A percentile compares a stretch with the other conserved stretches of the same genome.
phyloP scores from a whole-genome alignment of 1,139 yeast genomes.

The Hansenula anomala region DNA sequence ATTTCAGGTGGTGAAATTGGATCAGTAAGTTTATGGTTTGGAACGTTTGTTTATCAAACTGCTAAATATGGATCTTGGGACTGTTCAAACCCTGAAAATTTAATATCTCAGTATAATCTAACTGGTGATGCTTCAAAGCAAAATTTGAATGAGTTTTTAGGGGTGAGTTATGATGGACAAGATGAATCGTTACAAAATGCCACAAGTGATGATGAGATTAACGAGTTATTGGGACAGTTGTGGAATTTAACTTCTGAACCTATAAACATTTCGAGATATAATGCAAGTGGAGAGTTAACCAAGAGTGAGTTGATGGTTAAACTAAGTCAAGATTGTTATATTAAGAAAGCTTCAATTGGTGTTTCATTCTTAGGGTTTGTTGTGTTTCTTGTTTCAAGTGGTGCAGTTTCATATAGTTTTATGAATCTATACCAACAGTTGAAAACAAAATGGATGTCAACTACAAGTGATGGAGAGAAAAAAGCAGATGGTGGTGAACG shows the following conservation, averaged over 20 bases:
- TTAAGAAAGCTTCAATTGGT: conserved; percentile 9
- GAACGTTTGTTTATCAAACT: conserved; percentile 8
- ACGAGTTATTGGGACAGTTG: conserved; percentile 1
- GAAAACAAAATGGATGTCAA: too few relatives aligned
- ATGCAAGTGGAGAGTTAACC: conserved; percentile 3
- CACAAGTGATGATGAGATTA: not conserved
- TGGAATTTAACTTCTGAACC: conserved; percentile 5
- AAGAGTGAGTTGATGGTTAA: conserved; percentile 6
- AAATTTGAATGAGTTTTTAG: not conserved
- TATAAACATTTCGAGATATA: conserved; percentile 3
- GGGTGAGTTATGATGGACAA: conserved; percentile 1
- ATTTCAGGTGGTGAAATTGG: conserved; percentile 5
- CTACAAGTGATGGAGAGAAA: too few relatives aligned
- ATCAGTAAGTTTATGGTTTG: conserved; percentile 8
- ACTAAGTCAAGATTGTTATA: conserved; percentile 8
- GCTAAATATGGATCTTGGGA: conserved; percentile 12
- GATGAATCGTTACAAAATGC: not conserved
- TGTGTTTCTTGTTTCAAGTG: conserved; percentile 5
- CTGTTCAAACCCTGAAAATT: conserved; percentile 3
- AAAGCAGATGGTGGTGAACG: too few relatives aligned
- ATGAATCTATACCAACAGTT: too few relatives aligned
- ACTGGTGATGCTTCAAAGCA: conserved; percentile 1
- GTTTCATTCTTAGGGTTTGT: conserved; percentile 3
- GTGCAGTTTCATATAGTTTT: conserved; percentile 2
- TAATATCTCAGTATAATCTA: conserved; percentile 7